Base-by-base conservation (phyloP, 805 yeast genomes). In the Deakozyma indianensis region DNA sequence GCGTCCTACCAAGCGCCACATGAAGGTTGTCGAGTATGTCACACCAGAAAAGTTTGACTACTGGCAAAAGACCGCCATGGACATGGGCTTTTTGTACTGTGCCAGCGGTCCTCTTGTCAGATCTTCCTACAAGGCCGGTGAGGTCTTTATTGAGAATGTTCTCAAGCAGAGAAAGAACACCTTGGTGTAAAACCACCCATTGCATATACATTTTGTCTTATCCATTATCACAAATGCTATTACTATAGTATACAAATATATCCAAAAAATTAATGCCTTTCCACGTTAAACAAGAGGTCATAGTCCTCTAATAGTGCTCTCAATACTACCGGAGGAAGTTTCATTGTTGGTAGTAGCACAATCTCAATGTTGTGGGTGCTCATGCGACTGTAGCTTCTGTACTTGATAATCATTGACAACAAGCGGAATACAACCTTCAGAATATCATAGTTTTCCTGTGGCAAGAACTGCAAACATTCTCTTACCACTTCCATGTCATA, bases 1-100 rank as follows among this genome's bases (percentile, higher is more conserved):
- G 96, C 75, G 98, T 61, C 99, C 99, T 41, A 92, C 99, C 1
- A 92, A 84, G 65, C 79, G 98, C 59, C 99, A 92, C 63, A 87
- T 92, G 94, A 88, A 88, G 67, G 99, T 92, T 40, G 96, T 85
- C 9, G 96, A 90, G 54, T 92, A 92, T 57, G 77, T 92, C 18
- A 82, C 78, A 22, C 99, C 99, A 2, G 96, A 84, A 54, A 87
- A 86, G 62, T 92, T 92, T 61, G 95, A 88, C 49, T 72, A 81
- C 60, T 92, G 98, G 98, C 86, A 80, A 57, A 77, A 82, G 47
- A 73, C 71, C 7, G 97, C 98, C 0, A 61, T 70, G 56, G 85
- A 83, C 40, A 66, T 90, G 74, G 98, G 98, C 1, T 92, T 92
- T 72, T 67, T 87, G 43, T 90, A 92, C 60, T 94, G 96, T 63